Evolutionary conservation across 495 filamentous ascomycete genomes (phyloP).

Genomic region (Aspergillus affinis): DNA sequence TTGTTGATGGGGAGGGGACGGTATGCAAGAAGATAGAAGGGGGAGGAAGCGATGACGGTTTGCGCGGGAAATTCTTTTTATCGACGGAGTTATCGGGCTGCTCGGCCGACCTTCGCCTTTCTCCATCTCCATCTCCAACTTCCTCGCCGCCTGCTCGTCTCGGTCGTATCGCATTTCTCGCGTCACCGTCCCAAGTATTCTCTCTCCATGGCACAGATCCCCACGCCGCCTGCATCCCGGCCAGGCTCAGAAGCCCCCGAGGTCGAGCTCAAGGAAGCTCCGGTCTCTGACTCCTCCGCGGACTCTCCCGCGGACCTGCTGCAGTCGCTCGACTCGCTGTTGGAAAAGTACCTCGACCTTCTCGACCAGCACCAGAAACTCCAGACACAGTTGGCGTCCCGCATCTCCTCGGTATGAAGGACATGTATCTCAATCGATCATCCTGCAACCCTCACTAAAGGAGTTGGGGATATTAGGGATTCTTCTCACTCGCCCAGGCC

Average conservation of each 20-base stretch:
- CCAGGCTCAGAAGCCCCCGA: constrained; percentile 31
- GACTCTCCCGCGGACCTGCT: constrained; percentile 22
- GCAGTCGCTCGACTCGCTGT: constrained; percentile 58
- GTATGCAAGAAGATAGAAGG: background rate
- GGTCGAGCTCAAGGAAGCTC: constrained; percentile 19
- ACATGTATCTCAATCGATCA: background rate
- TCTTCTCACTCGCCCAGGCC: constrained; percentile 61
- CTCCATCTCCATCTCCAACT: constrained; percentile 10
- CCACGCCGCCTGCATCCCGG: constrained; percentile 40
- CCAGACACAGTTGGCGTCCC: constrained; percentile 50
- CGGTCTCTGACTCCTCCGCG: constrained; percentile 17
- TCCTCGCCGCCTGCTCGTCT: too few relatives aligned
- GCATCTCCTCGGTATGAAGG: constrained; percentile 57
- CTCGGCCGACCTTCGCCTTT: constrained; percentile 21
- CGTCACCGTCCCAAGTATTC: too few relatives aligned
- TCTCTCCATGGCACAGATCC: constrained; percentile 34
- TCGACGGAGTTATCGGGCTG: constrained; percentile 45
- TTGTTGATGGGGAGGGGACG: constrained; percentile 3
- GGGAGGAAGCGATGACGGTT: constrained; percentile 5
- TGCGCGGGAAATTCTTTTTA: constrained; percentile 42
- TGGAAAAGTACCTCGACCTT: constrained; percentile 67
- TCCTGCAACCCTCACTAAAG: background rate
- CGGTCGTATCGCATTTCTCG: constrained; percentile 13
- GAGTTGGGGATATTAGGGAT: constrained; percentile 35
- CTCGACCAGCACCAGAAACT: constrained; percentile 69